Conservation (phyloP, 768 basidiomycete genomes). For the Dioszegia aurantiaca region DNA sequence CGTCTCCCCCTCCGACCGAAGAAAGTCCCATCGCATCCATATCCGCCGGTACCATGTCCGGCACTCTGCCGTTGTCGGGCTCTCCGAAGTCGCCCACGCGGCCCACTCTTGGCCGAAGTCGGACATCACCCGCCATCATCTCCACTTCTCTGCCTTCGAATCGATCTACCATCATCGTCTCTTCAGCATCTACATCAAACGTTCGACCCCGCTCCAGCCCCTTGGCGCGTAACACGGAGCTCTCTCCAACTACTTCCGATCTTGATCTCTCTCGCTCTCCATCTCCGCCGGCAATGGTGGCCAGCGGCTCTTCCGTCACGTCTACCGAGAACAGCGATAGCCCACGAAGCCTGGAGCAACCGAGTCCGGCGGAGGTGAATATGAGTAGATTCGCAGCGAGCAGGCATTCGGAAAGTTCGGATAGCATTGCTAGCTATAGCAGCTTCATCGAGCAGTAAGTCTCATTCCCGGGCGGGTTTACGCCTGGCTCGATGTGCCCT, state of each 20-base stretch:
- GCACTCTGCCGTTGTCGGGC: no score
- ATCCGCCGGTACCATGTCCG: conserved; percentile 8
- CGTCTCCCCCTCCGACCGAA: conserved; percentile 12
- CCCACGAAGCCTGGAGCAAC: conserved; percentile 5
- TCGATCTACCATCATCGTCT: not conserved
- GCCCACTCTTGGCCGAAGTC: conserved; percentile 1
- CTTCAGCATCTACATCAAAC: no score
- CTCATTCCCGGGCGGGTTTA: conserved; percentile 3
- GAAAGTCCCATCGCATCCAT: conserved; percentile 15
- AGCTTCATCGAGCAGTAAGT: conserved; percentile 51
- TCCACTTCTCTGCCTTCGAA: not conserved
- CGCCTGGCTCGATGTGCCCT: no score
- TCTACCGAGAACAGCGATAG: conserved; percentile 9
- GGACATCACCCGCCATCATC: conserved; percentile 12
- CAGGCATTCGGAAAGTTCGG: not conserved
- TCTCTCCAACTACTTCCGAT: conserved; percentile 6
- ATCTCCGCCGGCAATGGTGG: conserved; percentile 18
- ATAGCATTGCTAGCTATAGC: conserved; percentile 38
- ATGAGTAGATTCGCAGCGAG: conserved; percentile 6
- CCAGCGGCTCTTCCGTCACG: conserved; percentile 4
- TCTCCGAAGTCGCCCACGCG: no score
- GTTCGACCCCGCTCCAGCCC: not conserved
- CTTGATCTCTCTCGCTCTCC: conserved; percentile 9
- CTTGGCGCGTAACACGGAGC: not conserved
- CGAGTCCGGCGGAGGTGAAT: conserved; percentile 11